Percentiles rank a stretch among this genome's conserved stretches.
phyloP scores from a whole-genome alignment of 345 rosid genomes.

The Dovyalis caffra region DNA sequence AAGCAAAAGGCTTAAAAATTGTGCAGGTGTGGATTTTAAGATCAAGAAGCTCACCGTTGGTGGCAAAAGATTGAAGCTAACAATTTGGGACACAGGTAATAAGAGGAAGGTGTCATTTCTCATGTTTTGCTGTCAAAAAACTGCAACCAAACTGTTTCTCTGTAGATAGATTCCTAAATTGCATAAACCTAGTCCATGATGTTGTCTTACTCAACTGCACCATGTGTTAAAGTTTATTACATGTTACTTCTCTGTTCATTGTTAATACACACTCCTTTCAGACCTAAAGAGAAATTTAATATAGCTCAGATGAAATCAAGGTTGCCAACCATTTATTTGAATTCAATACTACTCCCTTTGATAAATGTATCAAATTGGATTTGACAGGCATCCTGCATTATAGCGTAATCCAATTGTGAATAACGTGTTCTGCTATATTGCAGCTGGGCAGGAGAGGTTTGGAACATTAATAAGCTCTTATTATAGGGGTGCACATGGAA shows the following conservation, averaged over 20 bases:
- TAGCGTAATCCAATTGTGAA: not conserved
- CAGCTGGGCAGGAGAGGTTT: constrained; percentile 98
- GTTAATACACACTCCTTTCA: not conserved
- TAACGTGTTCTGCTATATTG: constrained; percentile 26
- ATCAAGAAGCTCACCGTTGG: constrained; percentile 61
- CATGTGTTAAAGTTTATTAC: too few relatives aligned
- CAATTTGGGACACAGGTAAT: constrained; percentile 97
- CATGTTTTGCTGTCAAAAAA: too few relatives aligned
- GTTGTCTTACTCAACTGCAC: too few relatives aligned
- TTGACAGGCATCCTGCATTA: not conserved
- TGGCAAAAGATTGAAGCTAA: constrained; percentile 84
- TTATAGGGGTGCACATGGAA: constrained; percentile 93
- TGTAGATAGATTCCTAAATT: too few relatives aligned
- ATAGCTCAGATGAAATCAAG: not conserved
- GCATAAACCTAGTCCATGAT: too few relatives aligned
- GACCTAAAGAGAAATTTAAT: not conserved
- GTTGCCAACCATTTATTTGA: not conserved
- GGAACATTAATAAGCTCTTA: constrained; percentile 81
- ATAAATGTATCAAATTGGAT: not conserved
- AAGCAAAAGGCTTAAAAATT: not conserved
- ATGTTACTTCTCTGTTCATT: not conserved
- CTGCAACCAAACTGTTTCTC: too few relatives aligned
- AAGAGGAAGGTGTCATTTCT: not conserved
- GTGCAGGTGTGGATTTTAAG: constrained; percentile 94
- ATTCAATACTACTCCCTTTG: not conserved